Conservation (phyloP, 2,329 filamentous ascomycete genomes). For the Colletotrichum theobromicola region DNA sequence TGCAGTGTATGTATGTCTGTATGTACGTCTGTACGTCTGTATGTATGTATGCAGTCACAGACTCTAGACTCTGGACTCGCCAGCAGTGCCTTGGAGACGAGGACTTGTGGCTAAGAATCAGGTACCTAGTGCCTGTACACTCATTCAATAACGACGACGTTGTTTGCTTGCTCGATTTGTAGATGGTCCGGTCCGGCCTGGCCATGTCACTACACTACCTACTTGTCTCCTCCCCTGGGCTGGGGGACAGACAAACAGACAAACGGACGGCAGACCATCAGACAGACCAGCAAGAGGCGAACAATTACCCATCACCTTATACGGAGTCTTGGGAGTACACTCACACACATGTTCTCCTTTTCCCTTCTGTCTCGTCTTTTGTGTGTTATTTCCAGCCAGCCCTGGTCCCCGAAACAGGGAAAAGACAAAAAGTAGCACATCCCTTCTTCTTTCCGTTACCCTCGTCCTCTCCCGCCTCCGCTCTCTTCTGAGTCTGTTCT, state of each 20-base stretch:
- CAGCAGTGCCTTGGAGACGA: background rate
- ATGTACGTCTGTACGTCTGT: background rate
- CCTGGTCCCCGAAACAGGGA: background rate
- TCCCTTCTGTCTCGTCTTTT: background rate
- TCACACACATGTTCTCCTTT: background rate
- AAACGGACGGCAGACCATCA: background rate
- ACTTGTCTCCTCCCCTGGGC: background rate
- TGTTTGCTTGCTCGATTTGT: background rate
- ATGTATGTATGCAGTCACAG: background rate
- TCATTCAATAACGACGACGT: background rate
- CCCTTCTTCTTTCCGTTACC: conserved; percentile 6
- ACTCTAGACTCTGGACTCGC: background rate
- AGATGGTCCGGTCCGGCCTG: background rate
- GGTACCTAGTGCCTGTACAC: background rate
- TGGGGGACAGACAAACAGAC: background rate
- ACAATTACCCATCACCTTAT: background rate
- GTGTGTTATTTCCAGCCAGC: background rate
- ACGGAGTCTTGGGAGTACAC: no score
- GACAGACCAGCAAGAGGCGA: background rate
- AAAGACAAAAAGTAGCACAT: conserved; percentile 9
- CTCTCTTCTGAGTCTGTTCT: conserved; percentile 1
- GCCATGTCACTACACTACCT: background rate
- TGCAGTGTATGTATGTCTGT: background rate
- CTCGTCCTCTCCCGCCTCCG: background rate
- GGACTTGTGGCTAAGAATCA: background rate